Conservation (phyloP, 169 alveolate species). For the Eimeria praecox region DNA sequence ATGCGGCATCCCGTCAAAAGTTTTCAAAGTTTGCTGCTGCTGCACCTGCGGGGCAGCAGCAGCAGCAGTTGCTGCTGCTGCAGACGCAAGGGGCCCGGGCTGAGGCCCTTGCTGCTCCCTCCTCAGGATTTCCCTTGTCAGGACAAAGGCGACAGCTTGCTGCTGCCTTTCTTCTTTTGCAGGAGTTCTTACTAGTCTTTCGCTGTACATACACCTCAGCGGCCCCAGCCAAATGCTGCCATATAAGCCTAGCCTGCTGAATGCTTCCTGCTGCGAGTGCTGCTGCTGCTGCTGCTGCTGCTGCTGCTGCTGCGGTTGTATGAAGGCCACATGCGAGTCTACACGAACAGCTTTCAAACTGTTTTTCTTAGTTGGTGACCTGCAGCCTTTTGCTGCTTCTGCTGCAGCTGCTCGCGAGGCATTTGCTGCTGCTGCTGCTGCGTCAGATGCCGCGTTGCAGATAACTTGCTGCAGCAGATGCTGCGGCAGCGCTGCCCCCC, state of each 20-base stretch:
- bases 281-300: slow-evolving; percentile 4
- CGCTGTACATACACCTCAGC: slow-evolving; percentile 37
- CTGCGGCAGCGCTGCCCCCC: slow-evolving; percentile 37
- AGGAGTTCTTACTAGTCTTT: not conserved
- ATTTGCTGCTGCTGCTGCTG: slow-evolving; percentile 5
- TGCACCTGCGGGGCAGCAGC: not conserved
- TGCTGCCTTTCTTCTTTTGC: slow-evolving; percentile 8
- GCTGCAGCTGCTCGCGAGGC: slow-evolving; percentile 16
- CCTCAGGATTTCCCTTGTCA: slow-evolving; percentile 51
- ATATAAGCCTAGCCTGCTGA: not conserved
- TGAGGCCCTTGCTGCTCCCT: slow-evolving; percentile 54
- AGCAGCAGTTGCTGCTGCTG: slow-evolving; percentile 24
- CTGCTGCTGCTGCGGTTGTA: slow-evolving; percentile 22
- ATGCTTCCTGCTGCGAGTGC: slow-evolving; percentile 32
- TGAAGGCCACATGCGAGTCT: not conserved
- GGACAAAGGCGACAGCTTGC: slow-evolving; percentile 37
- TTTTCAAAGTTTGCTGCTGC: not conserved
- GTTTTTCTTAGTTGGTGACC: not conserved
- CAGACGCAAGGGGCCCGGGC: slow-evolving; percentile 52
- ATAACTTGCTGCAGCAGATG: slow-evolving; percentile 69
- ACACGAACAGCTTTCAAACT: not conserved
- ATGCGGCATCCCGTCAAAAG: not conserved
- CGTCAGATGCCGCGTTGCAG: slow-evolving; percentile 2
- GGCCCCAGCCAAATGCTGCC: slow-evolving; percentile 20
- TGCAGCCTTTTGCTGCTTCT: not conserved